Evolutionary conservation across 169 alveolate genomes (phyloP), one percentile per base, ranked within the genome.

Genomic region (Cryptosporidium parvum): DNA sequence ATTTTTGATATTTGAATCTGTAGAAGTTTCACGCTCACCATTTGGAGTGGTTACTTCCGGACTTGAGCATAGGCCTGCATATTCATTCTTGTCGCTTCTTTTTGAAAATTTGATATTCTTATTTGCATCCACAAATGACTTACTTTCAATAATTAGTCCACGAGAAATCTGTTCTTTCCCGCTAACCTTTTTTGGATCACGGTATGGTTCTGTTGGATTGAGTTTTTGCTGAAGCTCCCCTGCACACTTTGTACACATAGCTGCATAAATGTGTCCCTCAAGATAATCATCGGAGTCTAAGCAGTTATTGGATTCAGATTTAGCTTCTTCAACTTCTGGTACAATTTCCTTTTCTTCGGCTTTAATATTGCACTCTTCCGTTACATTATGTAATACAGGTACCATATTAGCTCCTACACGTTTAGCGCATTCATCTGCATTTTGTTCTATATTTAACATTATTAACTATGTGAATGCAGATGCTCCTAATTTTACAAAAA

Each of bases 161-260:
- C 89, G 69, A 51, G 72, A 61, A 18, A 80, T 44, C 48, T 80
- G 89, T 33, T 80, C 89, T 18, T 62, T 80, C 6, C 89, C 89
- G 26, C 89, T 80, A 26, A 80, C 26, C 26, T 65, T 80, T 48
- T 44, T 80, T 26, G 89, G 89, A 65, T 59, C 75, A 61, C 53
- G 68, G 62, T 80, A 80, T 26, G 89, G 75, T 29, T 80, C 52
- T 23, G 69, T 65, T 42, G 89, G 89, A 80, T 80, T 37, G 5
- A 62, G 29, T 33, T 80, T 65, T 29, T 80, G 89, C 29, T 80
- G 80, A 10, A 80, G 59, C n/a, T 80, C 89, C 4, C 89, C 89
- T 37, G 89, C 89, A 80, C 89, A 80, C 51, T 80, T 80, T 62
- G 89, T 80, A 42, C 89, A 80, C 89, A 80, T 80, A 21, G 89